A percentile compares a stretch with the other conserved stretches of the same genome.
Conservation (phyloP, 441 rosid species). For the Eutrema salsugineum region DNA sequence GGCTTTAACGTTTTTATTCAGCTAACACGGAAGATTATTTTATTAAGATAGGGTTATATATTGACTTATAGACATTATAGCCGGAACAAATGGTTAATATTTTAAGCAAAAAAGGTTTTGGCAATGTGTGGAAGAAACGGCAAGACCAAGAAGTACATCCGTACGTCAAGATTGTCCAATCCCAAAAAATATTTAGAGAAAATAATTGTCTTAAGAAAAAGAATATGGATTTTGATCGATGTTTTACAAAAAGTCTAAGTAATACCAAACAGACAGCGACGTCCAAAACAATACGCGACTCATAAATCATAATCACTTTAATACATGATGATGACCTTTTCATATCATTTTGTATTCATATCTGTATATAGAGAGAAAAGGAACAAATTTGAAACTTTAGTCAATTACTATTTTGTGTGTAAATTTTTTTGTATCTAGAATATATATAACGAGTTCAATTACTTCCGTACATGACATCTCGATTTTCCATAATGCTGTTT, state of each 20-base stretch:
- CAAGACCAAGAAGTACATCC: neutral
- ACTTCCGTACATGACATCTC: neutral
- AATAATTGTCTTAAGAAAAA: neutral
- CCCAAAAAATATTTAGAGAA: neutral
- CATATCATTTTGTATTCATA: slow-evolving; percentile 1
- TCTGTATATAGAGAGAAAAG: neutral
- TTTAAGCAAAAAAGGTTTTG: neutral
- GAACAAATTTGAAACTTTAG: neutral
- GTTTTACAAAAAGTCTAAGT: slow-evolving; percentile 13
- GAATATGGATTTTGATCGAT: neutral
- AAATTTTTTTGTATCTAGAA: slow-evolving; percentile 1
- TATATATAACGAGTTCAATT: neutral
- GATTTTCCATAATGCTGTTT: neutral
- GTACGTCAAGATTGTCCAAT: slow-evolving; percentile 29
- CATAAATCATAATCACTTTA: slow-evolving; percentile 1
- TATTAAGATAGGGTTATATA: neutral
- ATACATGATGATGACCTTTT: slow-evolving; percentile 8
- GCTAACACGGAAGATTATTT: neutral
- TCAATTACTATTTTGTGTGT: neutral
- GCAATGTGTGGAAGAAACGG: slow-evolving; percentile 1
- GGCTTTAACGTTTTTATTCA: neutral
- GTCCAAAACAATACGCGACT: slow-evolving; percentile 7
- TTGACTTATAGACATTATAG: neutral
- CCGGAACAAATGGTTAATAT: slow-evolving; percentile 7
- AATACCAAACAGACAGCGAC: slow-evolving; percentile 26